A percentile compares a stretch with the other conserved stretches of the same genome.
These are phyloP conservation scores for Yarrowia sp. DNA, from an alignment of 805 yeast species.

Conservation along the genomic window DNA sequence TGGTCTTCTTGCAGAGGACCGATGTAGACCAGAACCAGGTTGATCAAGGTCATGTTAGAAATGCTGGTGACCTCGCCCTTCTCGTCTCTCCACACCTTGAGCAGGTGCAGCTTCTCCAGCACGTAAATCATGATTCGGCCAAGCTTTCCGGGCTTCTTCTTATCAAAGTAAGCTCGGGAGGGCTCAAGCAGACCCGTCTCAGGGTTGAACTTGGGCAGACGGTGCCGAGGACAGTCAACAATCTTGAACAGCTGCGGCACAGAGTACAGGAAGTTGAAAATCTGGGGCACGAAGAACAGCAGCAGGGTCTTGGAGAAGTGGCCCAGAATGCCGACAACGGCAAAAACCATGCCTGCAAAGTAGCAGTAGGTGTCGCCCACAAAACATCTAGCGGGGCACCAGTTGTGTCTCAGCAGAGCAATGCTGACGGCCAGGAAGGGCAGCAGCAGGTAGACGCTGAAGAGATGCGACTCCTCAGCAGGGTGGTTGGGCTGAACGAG, in stretches of 20 bases:
- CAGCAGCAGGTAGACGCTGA: conserved; percentile 72
- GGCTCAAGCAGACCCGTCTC: conserved; percentile 74
- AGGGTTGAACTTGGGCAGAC: conserved; percentile 75
- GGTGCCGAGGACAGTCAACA: conserved; percentile 93
- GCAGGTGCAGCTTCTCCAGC: conserved; percentile 51
- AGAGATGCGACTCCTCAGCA: conserved; percentile 77
- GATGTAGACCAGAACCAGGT: conserved; percentile 74
- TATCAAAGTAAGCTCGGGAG: conserved; percentile 45
- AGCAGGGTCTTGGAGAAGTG: conserved; percentile 93
- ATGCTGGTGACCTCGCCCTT: conserved; percentile 44
- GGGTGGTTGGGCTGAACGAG: conserved; percentile 47
- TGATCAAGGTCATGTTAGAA: conserved; percentile 85
- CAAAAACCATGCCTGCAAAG: conserved; percentile 98
- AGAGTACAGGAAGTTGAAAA: conserved; percentile 83
- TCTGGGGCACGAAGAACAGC: conserved; percentile 85
- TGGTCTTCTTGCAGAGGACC: conserved; percentile 89
- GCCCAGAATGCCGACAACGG: conserved; percentile 92
- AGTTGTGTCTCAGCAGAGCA: conserved; percentile 73
- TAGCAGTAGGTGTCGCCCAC: conserved; percentile 99
- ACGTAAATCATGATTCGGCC: conserved; percentile 42
- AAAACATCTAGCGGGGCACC: conserved; percentile 89
- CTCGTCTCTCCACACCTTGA: conserved; percentile 44
- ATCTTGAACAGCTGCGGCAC: conserved; percentile 86
- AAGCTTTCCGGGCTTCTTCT: conserved; percentile 32
- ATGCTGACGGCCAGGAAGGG: conserved; percentile 86